A percentile compares a stretch with the other conserved stretches of the same genome.
Conservation (phyloP, 192 early-diverging fungal genomes). For the Linnemannia hyalina region DNA sequence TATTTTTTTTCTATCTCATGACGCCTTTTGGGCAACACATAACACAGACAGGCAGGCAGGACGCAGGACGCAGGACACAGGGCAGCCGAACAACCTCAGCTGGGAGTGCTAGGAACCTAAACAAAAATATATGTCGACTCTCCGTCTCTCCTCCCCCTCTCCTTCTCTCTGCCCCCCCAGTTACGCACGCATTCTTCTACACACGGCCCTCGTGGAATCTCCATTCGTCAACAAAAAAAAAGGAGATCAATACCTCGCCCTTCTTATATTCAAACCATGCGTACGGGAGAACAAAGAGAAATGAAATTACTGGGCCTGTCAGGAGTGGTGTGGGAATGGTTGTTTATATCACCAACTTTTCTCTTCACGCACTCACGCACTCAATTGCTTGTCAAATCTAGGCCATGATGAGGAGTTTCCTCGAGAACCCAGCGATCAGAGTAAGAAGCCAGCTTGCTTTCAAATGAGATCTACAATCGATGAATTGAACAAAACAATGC, state of each 20-base stretch:
- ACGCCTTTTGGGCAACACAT: not conserved
- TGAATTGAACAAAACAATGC: not conserved
- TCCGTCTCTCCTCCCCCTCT: not conserved
- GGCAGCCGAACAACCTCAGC: not conserved
- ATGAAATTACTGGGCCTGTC: not conserved
- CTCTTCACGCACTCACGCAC: not conserved
- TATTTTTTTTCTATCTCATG: not conserved
- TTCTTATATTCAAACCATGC: not conserved
- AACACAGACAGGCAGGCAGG: not conserved
- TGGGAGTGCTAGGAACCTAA: not conserved
- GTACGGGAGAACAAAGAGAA: not conserved
- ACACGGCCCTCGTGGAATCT: conserved; percentile 7
- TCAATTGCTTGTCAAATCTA: not conserved
- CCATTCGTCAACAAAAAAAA: not conserved
- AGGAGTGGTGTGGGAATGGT: not conserved
- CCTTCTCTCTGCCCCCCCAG: conserved; percentile 6
- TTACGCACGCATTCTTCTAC: conserved; percentile 17
- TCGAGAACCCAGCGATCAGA: conserved; percentile 59
- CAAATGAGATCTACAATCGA: not conserved
- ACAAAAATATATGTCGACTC: conserved; percentile 7
- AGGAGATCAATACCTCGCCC: not conserved
- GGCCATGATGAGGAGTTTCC: conserved; percentile 50
- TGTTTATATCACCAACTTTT: not conserved
- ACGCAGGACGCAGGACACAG: not conserved
- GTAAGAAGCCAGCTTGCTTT: conserved; percentile 21